Evolutionary conservation across 257 asterid species (phyloP).

Genomic region (Solanum boliviense): DNA sequence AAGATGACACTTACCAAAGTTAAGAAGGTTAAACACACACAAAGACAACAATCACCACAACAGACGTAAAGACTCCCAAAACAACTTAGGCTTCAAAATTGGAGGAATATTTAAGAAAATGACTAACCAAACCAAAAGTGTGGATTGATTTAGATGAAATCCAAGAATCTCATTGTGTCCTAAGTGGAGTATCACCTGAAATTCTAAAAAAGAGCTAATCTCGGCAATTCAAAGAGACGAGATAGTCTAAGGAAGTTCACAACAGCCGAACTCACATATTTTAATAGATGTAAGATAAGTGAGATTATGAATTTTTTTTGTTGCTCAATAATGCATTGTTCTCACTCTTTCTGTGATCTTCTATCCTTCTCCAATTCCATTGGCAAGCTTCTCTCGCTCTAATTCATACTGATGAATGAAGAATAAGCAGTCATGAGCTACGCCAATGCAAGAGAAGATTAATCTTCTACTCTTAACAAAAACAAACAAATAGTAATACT

Average conservation of each 20-base stretch:
- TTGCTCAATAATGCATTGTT: slow-evolving; percentile 61
- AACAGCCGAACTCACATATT: background rate
- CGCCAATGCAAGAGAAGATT: background rate
- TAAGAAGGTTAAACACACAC: too few species aligned
- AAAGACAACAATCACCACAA: too few species aligned
- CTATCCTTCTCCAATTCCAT: slow-evolving; percentile 90
- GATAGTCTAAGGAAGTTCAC: background rate
- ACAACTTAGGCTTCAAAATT: too few species aligned
- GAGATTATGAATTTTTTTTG: slow-evolving; percentile 61
- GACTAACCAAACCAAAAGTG: too few species aligned
- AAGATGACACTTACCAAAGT: too few species aligned
- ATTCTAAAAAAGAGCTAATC: background rate
- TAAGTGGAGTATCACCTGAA: background rate
- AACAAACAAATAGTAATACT: background rate
- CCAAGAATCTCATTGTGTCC: background rate
- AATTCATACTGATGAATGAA: slow-evolving; percentile 51
- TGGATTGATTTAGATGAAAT: too few species aligned
- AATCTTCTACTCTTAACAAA: background rate
- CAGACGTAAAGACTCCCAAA: too few species aligned
- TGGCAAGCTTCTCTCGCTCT: slow-evolving; percentile 77
- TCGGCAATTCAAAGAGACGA: background rate
- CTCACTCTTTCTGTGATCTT: slow-evolving; percentile 70
- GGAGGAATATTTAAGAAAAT: too few species aligned
- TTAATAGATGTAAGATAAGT: slow-evolving; percentile 40
- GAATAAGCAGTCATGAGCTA: slow-evolving; percentile 1